A percentile compares a stretch with the other conserved stretches of the same genome.
These are phyloP conservation scores for Leishmania braziliensis DNA, from an alignment of 208 protist species.

Conservation along the genomic window DNA sequence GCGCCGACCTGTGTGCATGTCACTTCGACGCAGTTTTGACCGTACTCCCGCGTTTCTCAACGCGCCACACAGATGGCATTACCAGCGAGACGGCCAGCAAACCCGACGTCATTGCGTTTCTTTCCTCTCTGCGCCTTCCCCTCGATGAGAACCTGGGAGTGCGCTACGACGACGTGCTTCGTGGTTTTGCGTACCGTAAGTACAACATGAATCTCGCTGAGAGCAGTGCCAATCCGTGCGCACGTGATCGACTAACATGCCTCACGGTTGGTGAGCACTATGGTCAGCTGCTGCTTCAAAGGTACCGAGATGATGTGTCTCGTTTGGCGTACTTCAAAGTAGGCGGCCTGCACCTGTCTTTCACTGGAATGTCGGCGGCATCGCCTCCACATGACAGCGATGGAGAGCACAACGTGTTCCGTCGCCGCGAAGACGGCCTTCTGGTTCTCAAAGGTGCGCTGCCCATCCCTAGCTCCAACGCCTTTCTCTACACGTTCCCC, in stretches of 20 bases:
- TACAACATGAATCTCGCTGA: constrained; percentile 18
- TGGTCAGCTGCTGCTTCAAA: constrained; percentile 17
- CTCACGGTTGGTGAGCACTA: constrained; percentile 23
- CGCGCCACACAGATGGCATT: constrained; percentile 24
- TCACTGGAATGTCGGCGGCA: background rate
- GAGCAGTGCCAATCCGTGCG: background rate
- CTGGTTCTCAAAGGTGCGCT: constrained; percentile 29
- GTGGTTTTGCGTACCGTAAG: constrained; percentile 30
- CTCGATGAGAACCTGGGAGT: constrained; percentile 37
- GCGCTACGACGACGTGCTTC: constrained; percentile 39
- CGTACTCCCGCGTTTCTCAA: constrained; percentile 16
- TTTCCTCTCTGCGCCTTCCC: constrained; percentile 40
- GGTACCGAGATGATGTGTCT: constrained; percentile 24
- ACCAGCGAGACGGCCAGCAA: constrained; percentile 17
- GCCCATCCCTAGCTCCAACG: constrained; percentile 35
- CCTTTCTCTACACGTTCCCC: constrained; percentile 49
- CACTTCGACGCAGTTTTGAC: constrained; percentile 14
- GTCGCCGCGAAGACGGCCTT: constrained; percentile 15
- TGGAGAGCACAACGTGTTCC: constrained; percentile 10
- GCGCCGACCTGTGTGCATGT: constrained; percentile 9
- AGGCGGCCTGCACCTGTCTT: background rate
- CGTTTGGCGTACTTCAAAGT: constrained; percentile 13
- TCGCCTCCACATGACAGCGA: background rate
- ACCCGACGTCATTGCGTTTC: constrained; percentile 30
- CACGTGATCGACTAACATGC: constrained; percentile 1